Base-by-base conservation (phyloP, 345 rosid species). In the Melaleuca quinquenervia region DNA sequence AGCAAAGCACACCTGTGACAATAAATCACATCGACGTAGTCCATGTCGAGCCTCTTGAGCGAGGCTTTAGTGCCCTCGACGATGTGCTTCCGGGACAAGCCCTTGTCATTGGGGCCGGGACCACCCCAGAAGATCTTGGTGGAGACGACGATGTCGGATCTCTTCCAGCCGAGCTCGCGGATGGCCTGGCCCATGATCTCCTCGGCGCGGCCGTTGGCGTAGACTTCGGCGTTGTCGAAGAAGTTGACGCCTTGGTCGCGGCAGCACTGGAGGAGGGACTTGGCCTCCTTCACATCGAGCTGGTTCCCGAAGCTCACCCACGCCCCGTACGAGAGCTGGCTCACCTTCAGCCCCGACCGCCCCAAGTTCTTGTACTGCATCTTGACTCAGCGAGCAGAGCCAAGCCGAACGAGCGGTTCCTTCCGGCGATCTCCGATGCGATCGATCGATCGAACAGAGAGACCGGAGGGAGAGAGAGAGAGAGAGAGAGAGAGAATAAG, bases 51-150 rank as follows among this genome's bases (percentile, higher is more conserved):
- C 64, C 99, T 78, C 88, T 96, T 97, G 82, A 97, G 94, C 45
- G 98, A 97, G 60, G 98, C 91, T 90, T 96, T 94, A 26, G 99
- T 95, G 50, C 99, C 99, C 90, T 97, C 99, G 2, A 97, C 91
- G 50, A 97, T 92, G 91, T 97, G 98, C 88, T 97, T 97, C 85
- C 99, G 88, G 56, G 96, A 95, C 51, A 97, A 89, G 50, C 98
- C 98, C 86, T 95, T 96, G 78, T 97, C 99, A 83, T 97, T 97
- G 45, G 98, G 99, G 51, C 98, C 98, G 18, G 96, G 91, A 10
- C 99, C 99, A 36, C 99, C 99, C 99, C 99, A 96, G 87, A 97
- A 97, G 94, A 96, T 92, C 98, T 97, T 97, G 54, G 98, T 97
- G 56, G 98, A 94, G 82, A 96, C 92, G 6, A 97, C 99, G 76